Evolutionary conservation across 345 rosid species (phyloP), one percentile per base, ranked within the genome.

Genomic region (Populus simonii): DNA sequence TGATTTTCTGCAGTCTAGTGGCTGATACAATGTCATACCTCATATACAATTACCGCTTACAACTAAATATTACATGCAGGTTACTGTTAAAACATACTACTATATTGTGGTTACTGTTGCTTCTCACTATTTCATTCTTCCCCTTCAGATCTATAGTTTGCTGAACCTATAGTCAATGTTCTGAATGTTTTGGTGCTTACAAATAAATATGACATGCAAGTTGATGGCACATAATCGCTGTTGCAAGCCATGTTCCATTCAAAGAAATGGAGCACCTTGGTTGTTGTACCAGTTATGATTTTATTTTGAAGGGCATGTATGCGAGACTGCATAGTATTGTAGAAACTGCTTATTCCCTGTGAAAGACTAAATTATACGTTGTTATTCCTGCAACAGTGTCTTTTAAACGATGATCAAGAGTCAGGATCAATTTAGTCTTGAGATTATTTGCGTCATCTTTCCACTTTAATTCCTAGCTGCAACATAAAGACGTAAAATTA

Each of bases 281-380:
- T 76, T 22, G 85, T 87, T 78, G 93, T 90, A 63, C 55, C 84
- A 69, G 77, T 85, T 45, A 87, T 77, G 84, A 90, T 90, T 36
- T 33, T 88, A 59, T 88, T 83, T 66, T 77, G 81, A 84, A 88
- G 71, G 83, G 85, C 68, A 73, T 86, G 62, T 87, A 85, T 75
- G 70, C 85, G 31, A 88, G 57, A 80, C 79, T 88, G 33, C 88
- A 81, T 51, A 39, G 47, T 35, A 41, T 12, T n/a, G 53, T 71
- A 23, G 27, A 63, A 22, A 11, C 18, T 51, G 18, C 45, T 15
- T 51, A 62, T 57, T 39, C 41, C 10, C 55, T 38, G 51, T 66
- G 69, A 31, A 59, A 17, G 22, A 41, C 51, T 7, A 76, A 63
- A 63, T 53, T 76, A 23, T 31, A 43, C 71, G 0, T 22, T 68